phyloP scores from a whole-genome alignment of 2,329 filamentous ascomycete genomes.

The Teratosphaeria gauchensis region DNA sequence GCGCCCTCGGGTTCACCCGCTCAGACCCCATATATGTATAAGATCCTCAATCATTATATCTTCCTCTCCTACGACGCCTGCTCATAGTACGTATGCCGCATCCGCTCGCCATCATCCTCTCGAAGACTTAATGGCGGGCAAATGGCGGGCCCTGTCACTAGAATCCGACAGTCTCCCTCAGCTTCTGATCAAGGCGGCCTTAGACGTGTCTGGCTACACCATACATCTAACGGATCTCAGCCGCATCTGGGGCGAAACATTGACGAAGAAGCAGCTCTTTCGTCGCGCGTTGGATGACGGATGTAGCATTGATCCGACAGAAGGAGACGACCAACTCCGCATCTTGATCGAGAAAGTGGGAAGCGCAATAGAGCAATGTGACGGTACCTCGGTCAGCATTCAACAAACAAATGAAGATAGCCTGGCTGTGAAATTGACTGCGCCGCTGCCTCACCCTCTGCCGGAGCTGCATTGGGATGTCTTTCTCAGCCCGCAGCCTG shows the following conservation, averaged over 20 bases:
- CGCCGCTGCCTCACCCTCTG: conserved; percentile 53
- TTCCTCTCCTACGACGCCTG: too few relatives aligned
- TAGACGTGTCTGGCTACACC: conserved; percentile 49
- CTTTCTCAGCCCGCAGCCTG: conserved; percentile 37
- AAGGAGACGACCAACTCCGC: conserved; percentile 56
- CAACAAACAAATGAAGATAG: conserved; percentile 13
- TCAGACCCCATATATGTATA: too few relatives aligned
- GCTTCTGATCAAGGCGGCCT: conserved; percentile 52
- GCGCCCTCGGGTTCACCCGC: neutral
- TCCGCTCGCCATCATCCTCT: neutral
- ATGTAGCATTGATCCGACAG: conserved; percentile 64
- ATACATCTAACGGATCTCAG: conserved; percentile 62
- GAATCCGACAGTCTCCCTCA: conserved; percentile 36
- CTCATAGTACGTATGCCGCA: too few relatives aligned
- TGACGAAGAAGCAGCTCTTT: conserved; percentile 54
- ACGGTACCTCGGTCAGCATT: conserved; percentile 27
- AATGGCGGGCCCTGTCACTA: conserved; percentile 13
- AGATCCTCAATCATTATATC: too few relatives aligned
- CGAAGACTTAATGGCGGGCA: neutral
- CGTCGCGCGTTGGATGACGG: conserved; percentile 52
- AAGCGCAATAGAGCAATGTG: conserved; percentile 34
- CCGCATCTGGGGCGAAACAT: conserved; percentile 60
- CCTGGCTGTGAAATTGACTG: conserved; percentile 46
- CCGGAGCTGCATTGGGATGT: conserved; percentile 57
- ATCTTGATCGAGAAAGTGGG: conserved; percentile 57